Conservation (phyloP, 2,329 filamentous ascomycete species). For the Trichoderma sp. region DNA sequence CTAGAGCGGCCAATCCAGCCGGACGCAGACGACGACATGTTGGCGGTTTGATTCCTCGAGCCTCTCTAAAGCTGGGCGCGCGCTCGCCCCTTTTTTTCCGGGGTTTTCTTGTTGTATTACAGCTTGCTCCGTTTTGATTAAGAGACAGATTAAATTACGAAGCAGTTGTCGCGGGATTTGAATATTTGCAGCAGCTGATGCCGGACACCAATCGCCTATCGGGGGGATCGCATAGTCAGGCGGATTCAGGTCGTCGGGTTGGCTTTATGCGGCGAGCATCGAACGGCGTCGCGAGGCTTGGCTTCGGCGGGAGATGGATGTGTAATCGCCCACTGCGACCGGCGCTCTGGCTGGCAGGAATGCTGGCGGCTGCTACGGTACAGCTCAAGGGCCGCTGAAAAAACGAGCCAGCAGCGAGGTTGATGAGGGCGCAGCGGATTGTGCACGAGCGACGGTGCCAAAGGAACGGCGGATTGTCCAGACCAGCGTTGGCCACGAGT, state of each 20-base stretch:
- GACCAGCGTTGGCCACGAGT: constrained; percentile 8
- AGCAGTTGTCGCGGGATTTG: constrained; percentile 5
- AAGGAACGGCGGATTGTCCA: not conserved
- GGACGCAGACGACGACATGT: constrained; percentile 58
- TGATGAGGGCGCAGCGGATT: not conserved
- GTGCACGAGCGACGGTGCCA: not conserved
- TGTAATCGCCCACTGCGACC: constrained; percentile 11
- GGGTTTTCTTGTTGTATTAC: not conserved
- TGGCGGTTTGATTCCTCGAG: constrained; percentile 26
- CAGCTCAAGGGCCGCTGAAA: not conserved
- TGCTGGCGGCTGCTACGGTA: not conserved
- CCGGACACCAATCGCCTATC: constrained; percentile 33
- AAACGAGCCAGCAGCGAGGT: not conserved
- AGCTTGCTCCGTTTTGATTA: not conserved
- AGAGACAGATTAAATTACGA: not conserved
- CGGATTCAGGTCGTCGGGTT: constrained; percentile 29
- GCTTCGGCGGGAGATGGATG: constrained; percentile 17
- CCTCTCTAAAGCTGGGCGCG: not conserved
- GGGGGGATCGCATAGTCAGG: constrained; percentile 39
- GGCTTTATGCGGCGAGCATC: constrained; percentile 34
- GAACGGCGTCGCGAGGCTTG: constrained; percentile 29
- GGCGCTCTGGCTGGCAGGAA: not conserved
- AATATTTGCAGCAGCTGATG: constrained; percentile 27
- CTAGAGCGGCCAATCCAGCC: constrained; percentile 68
- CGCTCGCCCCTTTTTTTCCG: constrained; percentile 1